These are phyloP conservation scores for Lasiodiplodia sp. DNA, from an alignment of 2,329 filamentous ascomycete species.

Conservation along the genomic window DNA sequence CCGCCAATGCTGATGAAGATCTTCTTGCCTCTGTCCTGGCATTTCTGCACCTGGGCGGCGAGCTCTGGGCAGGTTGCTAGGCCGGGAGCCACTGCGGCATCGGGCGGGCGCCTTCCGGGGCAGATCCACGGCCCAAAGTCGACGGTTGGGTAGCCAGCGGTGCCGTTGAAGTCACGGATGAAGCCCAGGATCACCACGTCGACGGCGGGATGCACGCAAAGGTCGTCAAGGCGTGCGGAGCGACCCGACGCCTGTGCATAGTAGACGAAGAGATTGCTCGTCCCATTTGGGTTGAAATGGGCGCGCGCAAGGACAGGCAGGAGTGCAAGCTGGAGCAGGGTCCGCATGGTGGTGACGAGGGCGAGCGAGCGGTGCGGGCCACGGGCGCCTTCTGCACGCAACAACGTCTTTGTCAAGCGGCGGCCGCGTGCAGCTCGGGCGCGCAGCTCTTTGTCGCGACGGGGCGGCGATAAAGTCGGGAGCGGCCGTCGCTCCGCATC, in stretches of 20 bases:
- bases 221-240: neutral
- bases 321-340: neutral
- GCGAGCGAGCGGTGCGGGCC: too few relatives aligned
- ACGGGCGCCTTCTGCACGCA: neutral
- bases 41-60: neutral
- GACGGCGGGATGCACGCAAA: neutral
- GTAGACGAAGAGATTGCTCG: conserved; percentile 20
- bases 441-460: neutral
- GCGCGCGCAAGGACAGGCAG: neutral
- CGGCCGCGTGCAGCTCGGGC: neutral
- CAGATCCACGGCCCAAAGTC: conserved; percentile 22
- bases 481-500: neutral
- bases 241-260: conserved; percentile 20
- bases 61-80: conserved; percentile 15
- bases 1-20: conserved; percentile 26
- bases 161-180: conserved; percentile 21
- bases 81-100: conserved; percentile 6
- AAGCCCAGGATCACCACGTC: conserved; percentile 27
- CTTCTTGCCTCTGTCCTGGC: conserved; percentile 16
- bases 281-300: conserved; percentile 1
- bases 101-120: neutral
- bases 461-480: neutral
- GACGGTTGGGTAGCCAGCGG: conserved; percentile 16
- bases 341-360: conserved; percentile 5
- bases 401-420: conserved; percentile 17